Base-by-base conservation (phyloP, 768 basidiomycete species). In the Phanerochaete sordida region DNA sequence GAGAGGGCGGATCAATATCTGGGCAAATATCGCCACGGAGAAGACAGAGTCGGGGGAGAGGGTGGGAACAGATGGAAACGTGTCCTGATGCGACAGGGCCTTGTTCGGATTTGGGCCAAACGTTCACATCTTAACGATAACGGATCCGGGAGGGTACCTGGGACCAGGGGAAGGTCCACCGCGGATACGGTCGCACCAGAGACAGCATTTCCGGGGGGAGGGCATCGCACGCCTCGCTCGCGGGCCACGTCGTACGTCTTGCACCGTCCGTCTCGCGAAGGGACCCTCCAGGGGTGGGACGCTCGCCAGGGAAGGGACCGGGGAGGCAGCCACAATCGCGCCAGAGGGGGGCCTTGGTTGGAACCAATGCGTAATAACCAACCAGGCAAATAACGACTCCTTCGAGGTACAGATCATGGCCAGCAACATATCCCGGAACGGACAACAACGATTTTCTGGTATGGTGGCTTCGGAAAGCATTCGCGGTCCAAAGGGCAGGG, bases 371-470 rank as follows among this genome's bases (percentile, higher is more conserved):
- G 65, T 58, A 57, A 66, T 62, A 64, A 66, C 55, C 67, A 62
- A 66, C 59, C 64, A 62, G 59, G 65, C 62, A 59, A 63, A 56
- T 66, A 62, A 66, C 47, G 64, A 62, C 64, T 66, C 64, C 66
- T 56, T 56, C 56, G 64, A 53, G 62, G 51, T 60, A 60, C 59
- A 64, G 55, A 57, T 53, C 51, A 64, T 57, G 59, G 62, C 62
- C 62, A 64, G 63, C 57, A 66, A 64, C 65, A 55, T 54, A 64
- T 64, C 59, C 60, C 51, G 63, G 63, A 63, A 62, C 53, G 64
- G 66, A 65, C 66, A 66, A 60, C 56, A 69, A 61, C 63, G 69
- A 56, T 51, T 64, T 65, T 66, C 59, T 16, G n/a, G 61, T 62
- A 61, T 49, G 26, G 48, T 23, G 44, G 6, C 60, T 67, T 62